Conservation (phyloP, 208 protist genomes). For the Naegleria fowleri region DNA sequence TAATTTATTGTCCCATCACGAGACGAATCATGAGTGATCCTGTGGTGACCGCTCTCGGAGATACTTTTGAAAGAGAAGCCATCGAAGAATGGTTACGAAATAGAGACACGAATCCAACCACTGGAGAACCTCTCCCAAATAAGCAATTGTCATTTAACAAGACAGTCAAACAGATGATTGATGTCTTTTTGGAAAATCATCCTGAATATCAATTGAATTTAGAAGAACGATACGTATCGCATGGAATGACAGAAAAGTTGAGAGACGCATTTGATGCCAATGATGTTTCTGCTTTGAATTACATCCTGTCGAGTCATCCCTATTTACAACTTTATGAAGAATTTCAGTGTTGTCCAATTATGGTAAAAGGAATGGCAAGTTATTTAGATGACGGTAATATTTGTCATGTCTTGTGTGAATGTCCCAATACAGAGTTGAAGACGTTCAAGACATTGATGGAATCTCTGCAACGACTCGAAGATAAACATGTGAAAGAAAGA, state of each 20-base stretch:
- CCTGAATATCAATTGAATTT: background rate
- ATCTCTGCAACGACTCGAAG: background rate
- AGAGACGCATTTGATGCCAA: background rate
- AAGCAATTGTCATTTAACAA: background rate
- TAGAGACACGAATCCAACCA: background rate
- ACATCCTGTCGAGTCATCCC: background rate
- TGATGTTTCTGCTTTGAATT: background rate
- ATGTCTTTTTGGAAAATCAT: background rate
- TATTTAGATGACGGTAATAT: background rate
- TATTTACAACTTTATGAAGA: background rate
- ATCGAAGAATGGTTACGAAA: constrained; percentile 61
- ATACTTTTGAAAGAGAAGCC: constrained; percentile 71
- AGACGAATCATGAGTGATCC: constrained; percentile 65
- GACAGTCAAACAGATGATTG: background rate
- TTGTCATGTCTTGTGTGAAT: background rate
- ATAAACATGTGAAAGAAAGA: background rate
- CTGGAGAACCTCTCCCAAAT: background rate
- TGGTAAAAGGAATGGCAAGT: background rate
- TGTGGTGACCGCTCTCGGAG: constrained; percentile 64
- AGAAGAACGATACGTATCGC: background rate
- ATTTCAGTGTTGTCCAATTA: background rate
- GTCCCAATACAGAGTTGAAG: background rate
- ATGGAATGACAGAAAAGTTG: background rate
- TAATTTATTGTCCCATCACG: constrained; percentile 63
- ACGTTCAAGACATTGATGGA: background rate